Evolutionary conservation across 106 monocot species (phyloP), one percentile per base, ranked within the genome.

Genomic region (Platanthera guangdongensis): DNA sequence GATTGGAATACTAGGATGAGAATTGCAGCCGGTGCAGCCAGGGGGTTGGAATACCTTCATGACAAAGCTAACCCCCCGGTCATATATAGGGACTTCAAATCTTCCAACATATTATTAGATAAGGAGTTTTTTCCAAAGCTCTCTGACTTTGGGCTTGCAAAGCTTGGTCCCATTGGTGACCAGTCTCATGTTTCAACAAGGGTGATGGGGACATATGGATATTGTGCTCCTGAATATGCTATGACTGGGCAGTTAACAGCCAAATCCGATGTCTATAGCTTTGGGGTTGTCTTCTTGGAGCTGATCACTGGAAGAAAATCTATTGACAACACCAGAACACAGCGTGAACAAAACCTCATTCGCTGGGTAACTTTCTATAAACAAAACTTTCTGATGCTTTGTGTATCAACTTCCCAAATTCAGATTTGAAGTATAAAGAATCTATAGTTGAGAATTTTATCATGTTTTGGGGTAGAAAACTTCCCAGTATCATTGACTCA

Each of bases 101-200:
- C 92, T 28, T 83, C 92, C 15, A 92, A 92, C 53, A 92, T 92
- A 22, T 63, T 92, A 69, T 65, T 92, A 30, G 92, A 84, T 72
- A 84, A 89, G 74, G 84, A 74, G 12, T 90, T 76, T 69, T 80
- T 86, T 39, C 85, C 92, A 53, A 93, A 93, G 62, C 81, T 93
- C 9, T 93, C 92, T 51, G 92, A 93, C 77, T 93, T 93, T 79
- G 92, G 92, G 4, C 90, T 93, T 39, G 92, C 92, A 73, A 93
- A 93, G 64, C 87, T 90, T 49, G 92, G 92, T 71, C 92, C 92
- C n/a, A 80, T 84, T 50, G 92, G 92, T 47, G 92, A 92, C 22
- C 84, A 89, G 45, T 85, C 92, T 47, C 89, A 92, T 78, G 92
- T 92, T 67, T 89, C 92, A 14, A 92, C 92, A 49, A 78, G 92